Percentiles rank a stretch among this genome's conserved stretches.
These are phyloP conservation scores for Volvox africanus DNA, from an alignment of 139 green algal genomes.

Conservation along the genomic window DNA sequence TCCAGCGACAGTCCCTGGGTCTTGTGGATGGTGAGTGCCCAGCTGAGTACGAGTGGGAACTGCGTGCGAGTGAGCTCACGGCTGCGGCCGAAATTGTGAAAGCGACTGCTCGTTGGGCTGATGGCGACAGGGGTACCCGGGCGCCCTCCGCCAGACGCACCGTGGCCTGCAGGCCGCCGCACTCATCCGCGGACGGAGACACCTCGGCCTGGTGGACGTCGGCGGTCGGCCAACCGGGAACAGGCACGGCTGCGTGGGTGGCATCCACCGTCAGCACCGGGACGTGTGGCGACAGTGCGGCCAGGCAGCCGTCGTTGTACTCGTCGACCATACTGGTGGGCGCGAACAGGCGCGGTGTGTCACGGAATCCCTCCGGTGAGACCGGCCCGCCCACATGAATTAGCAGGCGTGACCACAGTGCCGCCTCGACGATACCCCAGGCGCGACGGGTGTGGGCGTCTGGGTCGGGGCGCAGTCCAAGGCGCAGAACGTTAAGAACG, in stretches of 20 bases:
- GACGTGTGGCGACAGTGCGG: neutral
- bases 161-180: constrained; percentile 1
- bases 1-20: constrained; percentile 49
- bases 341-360: constrained; percentile 5
- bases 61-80: neutral
- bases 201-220: neutral
- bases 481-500: constrained; percentile 4
- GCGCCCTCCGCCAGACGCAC: neutral
- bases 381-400: neutral
- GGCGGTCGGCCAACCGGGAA: neutral
- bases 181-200: neutral
- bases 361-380: neutral
- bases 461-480: neutral
- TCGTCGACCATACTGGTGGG: neutral
- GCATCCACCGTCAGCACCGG: neutral
- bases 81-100: neutral
- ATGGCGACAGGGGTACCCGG: constrained; percentile 1
- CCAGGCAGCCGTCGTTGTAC: constrained; percentile 13
- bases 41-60: constrained; percentile 40
- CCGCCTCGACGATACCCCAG: neutral
- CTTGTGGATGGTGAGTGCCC: constrained; percentile 54
- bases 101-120: constrained; percentile 9
- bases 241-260: neutral
- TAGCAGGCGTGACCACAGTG: neutral
- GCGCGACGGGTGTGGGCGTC: neutral